Evolutionary conservation across 495 filamentous ascomycete species (phyloP), one percentile per base, ranked within the genome.

Genomic region (Cercophora samala): DNA sequence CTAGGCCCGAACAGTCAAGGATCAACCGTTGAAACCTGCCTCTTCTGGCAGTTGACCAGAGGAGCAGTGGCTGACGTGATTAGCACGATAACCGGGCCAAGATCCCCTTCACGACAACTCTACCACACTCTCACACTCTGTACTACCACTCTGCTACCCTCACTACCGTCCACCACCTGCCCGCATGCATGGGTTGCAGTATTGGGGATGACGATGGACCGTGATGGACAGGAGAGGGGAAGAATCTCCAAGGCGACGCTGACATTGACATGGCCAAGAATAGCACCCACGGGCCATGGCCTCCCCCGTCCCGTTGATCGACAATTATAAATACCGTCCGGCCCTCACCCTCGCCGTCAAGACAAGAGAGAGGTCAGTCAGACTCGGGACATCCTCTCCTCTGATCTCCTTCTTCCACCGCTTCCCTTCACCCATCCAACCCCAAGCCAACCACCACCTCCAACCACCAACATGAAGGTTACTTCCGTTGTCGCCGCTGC

Each of bases 401-500:
- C 13, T 19, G 18, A 55, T 37, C 60, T 6, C 26, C 24, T 56
- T 54, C 37, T 51, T 18, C 60, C 8, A 5, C 53, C 24, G 23
- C 60, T 26, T 32, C 32, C 25, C 60, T 62, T 64, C 54, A 53
- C 60, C 26, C 26, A 24, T 19, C 37, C 3, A 23, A 5, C 15
- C 23, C 19, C 60, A 23, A 23, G 6, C 6, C 21, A 26, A 51
- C 22, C 18, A 51, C 22, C 18, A 25, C 29, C 24, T n/a, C 25
- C 22, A 58, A 21, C 32, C 24, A 9, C 61, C 22, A 65, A 11
- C 63, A 69, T 69, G 67, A 69, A 63, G 60, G 37, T 62, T 51
- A 69, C 60, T 54, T 32, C 67, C 52, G 15, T 69, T 23, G 26
- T 66, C 37, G 63, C 63, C 51, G 54, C 67, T 22, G 63, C 66